These are phyloP conservation scores for Hortaea werneckii DNA, from an alignment of 2,329 filamentous ascomycete genomes.

Conservation along the genomic window DNA sequence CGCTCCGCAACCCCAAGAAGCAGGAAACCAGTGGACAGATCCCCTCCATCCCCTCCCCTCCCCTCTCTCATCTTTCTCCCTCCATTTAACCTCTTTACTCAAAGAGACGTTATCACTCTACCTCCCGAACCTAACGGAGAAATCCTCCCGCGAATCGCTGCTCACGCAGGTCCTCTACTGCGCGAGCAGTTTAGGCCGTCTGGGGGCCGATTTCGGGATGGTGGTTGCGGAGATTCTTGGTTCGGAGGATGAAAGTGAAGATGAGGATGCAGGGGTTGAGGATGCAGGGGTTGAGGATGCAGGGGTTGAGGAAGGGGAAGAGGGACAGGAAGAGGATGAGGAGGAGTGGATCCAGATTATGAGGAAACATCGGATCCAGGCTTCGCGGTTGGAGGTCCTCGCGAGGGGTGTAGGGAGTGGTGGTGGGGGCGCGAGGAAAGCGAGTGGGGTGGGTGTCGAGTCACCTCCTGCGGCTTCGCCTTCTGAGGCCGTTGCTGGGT, in stretches of 20 bases:
- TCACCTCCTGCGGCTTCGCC: constrained; percentile 1
- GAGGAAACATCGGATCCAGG: constrained; percentile 75
- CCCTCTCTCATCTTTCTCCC: constrained; percentile 71
- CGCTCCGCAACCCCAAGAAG: neutral
- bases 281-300: constrained; percentile 34
- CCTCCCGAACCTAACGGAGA: constrained; percentile 71
- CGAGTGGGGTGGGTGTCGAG: constrained; percentile 48
- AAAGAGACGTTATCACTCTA: constrained; percentile 66
- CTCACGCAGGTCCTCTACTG: constrained; percentile 90
- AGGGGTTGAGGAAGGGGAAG: constrained; percentile 43
- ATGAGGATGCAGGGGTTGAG: constrained; percentile 44
- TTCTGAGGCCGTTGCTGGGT: neutral
- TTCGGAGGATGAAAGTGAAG: constrained; percentile 37
- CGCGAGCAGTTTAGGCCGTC: constrained; percentile 75
- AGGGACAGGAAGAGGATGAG: constrained; percentile 33
- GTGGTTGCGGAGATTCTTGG: constrained; percentile 59
- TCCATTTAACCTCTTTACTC: constrained; percentile 72
- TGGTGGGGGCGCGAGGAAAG: constrained; percentile 19
- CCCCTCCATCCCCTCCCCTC: constrained; percentile 53
- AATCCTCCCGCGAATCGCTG: constrained; percentile 71
- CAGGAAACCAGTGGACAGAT: constrained; percentile 16
- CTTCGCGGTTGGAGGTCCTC: constrained; percentile 42
- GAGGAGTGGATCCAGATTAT: constrained; percentile 81
- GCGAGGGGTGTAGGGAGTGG: constrained; percentile 22
- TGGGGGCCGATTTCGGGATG: constrained; percentile 89